Base-by-base conservation (phyloP, 345 rosid genomes). In the Ceriops zippeliana region DNA sequence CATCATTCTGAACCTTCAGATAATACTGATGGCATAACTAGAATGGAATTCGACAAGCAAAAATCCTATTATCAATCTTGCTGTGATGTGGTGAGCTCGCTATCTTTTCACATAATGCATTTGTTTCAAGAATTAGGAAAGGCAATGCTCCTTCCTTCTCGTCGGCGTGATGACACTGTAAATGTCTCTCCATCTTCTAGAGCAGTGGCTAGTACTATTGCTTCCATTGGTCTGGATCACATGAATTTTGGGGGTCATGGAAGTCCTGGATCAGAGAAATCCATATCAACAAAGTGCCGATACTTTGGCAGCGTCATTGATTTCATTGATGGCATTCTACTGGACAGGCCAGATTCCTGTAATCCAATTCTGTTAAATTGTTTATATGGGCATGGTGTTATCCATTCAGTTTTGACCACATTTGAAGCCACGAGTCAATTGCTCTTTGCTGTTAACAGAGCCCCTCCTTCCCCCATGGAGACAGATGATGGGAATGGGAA, bases 51-150 rank as follows among this genome's bases (percentile, higher is more conserved):
- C 76, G 98, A 90, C 81, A 90, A 83, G 74, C 90, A 83, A 73
- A 87, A 85, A 74, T 88, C 93, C 11, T 85, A 86, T 78, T 87
- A 89, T 77, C 79, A 87, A 62, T 89, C 98, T 46, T 89, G 98
- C 80, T 89, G 97, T 81, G 98, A 93, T 78, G 85, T 87, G 92
- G 84, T 91, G 78, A 86, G 84, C 76, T 91, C 96, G 57, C 85
- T 93, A 64, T 85, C 90, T 60, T 88, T 88, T 81, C 98, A 93
- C 80, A 91, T 93, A 67, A 83, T 86, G 56, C 91, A 88, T 84
- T 73, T 93, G 86, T 93, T 88, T 84, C 98, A 89, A 68, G 98
- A 93, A 88, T 79, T 93, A 80, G 97, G 98, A 66, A 93, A 93
- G 79, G 89, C 86, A 71, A 90, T 93, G 96, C 73, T 89, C 64